phyloP scores from a whole-genome alignment of 129 eudicot species.

The Silybum marianum region DNA sequence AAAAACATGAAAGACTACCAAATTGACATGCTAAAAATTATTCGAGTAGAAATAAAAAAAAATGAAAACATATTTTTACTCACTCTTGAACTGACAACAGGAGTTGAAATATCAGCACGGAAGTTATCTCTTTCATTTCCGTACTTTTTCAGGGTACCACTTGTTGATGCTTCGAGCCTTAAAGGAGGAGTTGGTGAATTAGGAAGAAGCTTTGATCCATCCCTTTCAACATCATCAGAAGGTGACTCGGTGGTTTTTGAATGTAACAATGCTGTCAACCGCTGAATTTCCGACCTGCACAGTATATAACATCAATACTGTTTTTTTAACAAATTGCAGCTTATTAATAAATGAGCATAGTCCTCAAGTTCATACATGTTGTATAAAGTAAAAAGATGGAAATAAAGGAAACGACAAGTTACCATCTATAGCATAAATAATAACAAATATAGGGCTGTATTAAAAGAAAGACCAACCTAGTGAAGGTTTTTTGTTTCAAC shows the following conservation, averaged over 20 bases:
- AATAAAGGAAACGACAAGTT: background rate
- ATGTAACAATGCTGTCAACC: slow-evolving; percentile 57
- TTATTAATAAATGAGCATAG: background rate
- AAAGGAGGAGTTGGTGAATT: slow-evolving; percentile 17
- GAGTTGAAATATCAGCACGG: slow-evolving; percentile 39
- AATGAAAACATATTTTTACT: background rate
- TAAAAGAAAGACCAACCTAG: slow-evolving; percentile 56
- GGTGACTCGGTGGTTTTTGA: slow-evolving; percentile 53
- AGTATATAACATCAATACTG: too few relatives aligned
- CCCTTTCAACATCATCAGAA: slow-evolving; percentile 23
- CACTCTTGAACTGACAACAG: slow-evolving; percentile 49
- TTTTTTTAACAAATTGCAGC: background rate
- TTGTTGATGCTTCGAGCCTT: slow-evolving; percentile 26
- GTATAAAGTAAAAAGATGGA: background rate
- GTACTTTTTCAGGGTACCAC: slow-evolving; percentile 33
- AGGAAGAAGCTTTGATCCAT: slow-evolving; percentile 26
- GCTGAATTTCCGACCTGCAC: slow-evolving; percentile 70
- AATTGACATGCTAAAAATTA: background rate
- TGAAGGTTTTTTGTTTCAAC: slow-evolving; percentile 77
- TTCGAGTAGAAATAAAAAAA: background rate
- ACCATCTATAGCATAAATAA: background rate
- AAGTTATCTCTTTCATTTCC: slow-evolving; percentile 29
- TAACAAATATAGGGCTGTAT: background rate
- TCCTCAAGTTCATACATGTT: background rate
- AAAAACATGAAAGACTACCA: background rate